Evolutionary conservation across 2,329 filamentous ascomycete genomes (phyloP).

Genomic region (Nigrospora osmanthi): DNA sequence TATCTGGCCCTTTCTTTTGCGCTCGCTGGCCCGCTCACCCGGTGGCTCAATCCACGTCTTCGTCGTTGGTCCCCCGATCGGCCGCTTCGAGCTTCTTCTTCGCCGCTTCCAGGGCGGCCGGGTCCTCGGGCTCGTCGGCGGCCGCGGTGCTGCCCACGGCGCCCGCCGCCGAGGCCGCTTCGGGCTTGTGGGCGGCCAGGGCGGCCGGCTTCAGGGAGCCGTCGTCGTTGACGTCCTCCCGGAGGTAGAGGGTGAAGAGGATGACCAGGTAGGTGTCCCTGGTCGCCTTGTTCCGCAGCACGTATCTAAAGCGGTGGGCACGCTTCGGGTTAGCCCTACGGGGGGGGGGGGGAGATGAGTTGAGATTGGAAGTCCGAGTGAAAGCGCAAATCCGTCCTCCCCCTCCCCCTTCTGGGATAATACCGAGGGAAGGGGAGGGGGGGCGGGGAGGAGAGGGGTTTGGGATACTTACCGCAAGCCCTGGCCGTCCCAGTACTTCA

Average conservation of each 20-base stretch:
- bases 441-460: conserved; percentile 4
- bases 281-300: conserved; percentile 73
- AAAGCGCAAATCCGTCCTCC: conserved; percentile 2
- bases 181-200: conserved; percentile 22
- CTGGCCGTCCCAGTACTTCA: conserved; percentile 76
- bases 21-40: too few species aligned
- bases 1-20: too few species aligned
- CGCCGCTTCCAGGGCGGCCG: conserved; percentile 25
- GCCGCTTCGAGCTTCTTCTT: conserved; percentile 23
- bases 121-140: conserved; percentile 14
- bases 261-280: conserved; percentile 73
- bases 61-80: conserved; percentile 23
- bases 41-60: conserved; percentile 37
- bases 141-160: conserved; percentile 8
- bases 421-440: conserved; percentile 1
- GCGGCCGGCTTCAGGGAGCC: conserved; percentile 40
- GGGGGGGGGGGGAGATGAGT: conserved; percentile 1
- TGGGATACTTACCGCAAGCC: conserved; percentile 55
- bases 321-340: conserved; percentile 39
- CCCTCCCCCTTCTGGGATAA: background rate
- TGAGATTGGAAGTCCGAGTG: conserved; percentile 14
- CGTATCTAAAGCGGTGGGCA: conserved; percentile 84
- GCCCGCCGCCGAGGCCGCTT: conserved; percentile 13
- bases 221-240: conserved; percentile 55
- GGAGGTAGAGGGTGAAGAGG: conserved; percentile 68